phyloP scores from a whole-genome alignment of 495 filamentous ascomycete species.

The Barbatosphaeria neglecta region DNA sequence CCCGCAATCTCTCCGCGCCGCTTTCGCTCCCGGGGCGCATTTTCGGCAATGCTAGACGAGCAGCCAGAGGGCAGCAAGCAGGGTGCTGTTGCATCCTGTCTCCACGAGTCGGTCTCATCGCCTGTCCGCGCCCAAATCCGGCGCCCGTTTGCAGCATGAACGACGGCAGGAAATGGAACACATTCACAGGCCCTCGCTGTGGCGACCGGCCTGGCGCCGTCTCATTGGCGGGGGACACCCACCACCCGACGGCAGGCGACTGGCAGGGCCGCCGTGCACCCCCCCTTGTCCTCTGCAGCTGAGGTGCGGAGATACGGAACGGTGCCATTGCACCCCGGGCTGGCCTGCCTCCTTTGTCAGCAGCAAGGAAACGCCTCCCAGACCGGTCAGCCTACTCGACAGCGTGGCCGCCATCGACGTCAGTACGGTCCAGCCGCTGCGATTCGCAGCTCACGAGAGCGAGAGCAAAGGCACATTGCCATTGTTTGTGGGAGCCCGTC shows the following conservation, averaged over 20 bases:
- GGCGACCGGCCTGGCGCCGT: background rate
- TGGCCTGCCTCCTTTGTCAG: background rate
- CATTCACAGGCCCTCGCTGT: background rate
- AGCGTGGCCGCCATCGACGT: too few species aligned
- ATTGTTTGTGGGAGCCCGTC: too few species aligned
- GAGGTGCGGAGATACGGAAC: too few species aligned
- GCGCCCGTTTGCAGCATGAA: background rate
- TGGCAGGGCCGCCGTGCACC: background rate
- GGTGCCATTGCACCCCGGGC: too few species aligned
- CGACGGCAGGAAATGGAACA: background rate
- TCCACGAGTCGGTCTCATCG: background rate
- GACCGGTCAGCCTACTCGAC: too few species aligned
- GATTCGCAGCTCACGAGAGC: too few species aligned
- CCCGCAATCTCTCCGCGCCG: background rate
- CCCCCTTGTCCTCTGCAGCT: background rate
- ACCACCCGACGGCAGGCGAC: background rate
- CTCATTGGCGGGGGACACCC: background rate
- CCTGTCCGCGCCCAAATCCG: background rate
- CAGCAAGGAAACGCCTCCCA: too few species aligned
- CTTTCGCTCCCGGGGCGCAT: background rate
- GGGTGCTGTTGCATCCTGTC: too few species aligned
- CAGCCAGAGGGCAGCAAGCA: too few species aligned
- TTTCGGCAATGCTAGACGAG: background rate
- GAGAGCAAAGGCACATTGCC: too few species aligned
- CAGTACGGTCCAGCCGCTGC: too few species aligned